phyloP scores from a whole-genome alignment of 164 flowering plant species.

The Saururus chinensis region DNA sequence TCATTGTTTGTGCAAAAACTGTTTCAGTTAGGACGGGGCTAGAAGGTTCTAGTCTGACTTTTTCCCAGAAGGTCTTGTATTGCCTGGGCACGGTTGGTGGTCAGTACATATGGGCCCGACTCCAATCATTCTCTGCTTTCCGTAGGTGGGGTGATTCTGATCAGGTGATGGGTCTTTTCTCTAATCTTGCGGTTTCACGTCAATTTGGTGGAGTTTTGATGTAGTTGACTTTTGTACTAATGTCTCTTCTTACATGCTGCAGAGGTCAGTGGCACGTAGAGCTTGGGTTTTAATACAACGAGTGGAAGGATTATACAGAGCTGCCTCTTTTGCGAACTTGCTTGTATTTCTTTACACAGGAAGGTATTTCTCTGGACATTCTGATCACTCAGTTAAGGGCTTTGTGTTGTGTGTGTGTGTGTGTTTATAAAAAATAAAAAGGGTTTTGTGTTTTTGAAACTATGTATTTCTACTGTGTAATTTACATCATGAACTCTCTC shows the following conservation, averaged over 20 bases:
- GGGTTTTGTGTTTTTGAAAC: too few species aligned
- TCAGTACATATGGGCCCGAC: slow-evolving; percentile 83
- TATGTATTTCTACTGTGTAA: too few species aligned
- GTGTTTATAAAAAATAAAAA: too few species aligned
- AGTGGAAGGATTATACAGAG: slow-evolving; percentile 78
- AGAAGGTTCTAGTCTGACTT: slow-evolving; percentile 91
- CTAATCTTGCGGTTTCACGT: background rate
- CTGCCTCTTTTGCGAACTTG: slow-evolving; percentile 80
- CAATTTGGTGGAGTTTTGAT: background rate
- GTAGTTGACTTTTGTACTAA: slow-evolving; percentile 8
- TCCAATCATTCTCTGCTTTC: slow-evolving; percentile 94
- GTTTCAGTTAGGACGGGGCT: slow-evolving; percentile 76
- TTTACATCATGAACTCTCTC: too few species aligned
- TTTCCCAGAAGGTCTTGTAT: slow-evolving; percentile 81
- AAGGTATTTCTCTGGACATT: slow-evolving; percentile 33
- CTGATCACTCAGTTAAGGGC: background rate
- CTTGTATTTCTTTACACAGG: slow-evolving; percentile 82
- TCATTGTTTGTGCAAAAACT: too few species aligned
- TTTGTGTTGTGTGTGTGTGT: background rate
- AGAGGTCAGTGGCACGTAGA: slow-evolving; percentile 77
- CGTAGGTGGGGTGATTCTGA: slow-evolving; percentile 97
- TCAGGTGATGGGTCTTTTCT: slow-evolving; percentile 38
- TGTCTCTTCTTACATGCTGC: slow-evolving; percentile 12
- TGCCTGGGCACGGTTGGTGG: slow-evolving; percentile 90
- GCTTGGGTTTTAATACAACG: slow-evolving; percentile 74